These are phyloP conservation scores for Parachaetomium inaequale DNA, from an alignment of 495 filamentous ascomycete species.

Conservation along the genomic window DNA sequence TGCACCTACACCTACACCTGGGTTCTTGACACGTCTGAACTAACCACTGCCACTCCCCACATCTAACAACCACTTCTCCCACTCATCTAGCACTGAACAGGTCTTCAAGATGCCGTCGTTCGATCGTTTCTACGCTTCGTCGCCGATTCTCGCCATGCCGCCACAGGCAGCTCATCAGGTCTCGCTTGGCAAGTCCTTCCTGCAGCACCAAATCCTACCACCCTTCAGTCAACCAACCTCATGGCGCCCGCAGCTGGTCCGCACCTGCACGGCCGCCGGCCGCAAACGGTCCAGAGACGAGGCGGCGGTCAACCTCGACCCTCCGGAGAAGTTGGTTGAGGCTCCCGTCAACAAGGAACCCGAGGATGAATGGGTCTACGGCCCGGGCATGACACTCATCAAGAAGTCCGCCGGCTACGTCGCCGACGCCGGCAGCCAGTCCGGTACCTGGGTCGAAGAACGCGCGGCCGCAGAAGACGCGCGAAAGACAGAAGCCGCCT, in stretches of 20 bases:
- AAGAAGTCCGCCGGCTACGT: conserved; percentile 61
- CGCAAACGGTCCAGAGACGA: conserved; percentile 65
- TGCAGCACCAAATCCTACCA: conserved; percentile 40
- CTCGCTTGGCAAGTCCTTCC: conserved; percentile 42
- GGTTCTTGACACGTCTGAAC: conserved; percentile 19
- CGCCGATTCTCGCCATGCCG: conserved; percentile 51
- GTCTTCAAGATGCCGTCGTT: conserved; percentile 47
- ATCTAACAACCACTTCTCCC: conserved; percentile 23
- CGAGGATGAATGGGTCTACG: conserved; percentile 59
- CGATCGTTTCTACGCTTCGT: conserved; percentile 44
- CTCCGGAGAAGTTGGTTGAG: conserved; percentile 44
- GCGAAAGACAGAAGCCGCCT: conserved; percentile 39
- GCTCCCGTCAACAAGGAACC: conserved; percentile 45
- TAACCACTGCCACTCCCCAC: conserved; percentile 26
- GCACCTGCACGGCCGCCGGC: conserved; percentile 41
- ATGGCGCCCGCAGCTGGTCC: conserved; percentile 28
- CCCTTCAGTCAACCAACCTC: conserved; percentile 40
- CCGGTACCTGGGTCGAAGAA: conserved; percentile 77
- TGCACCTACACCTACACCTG: conserved; percentile 14
- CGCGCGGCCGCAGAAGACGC: conserved; percentile 47
- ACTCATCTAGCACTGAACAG: conserved; percentile 36
- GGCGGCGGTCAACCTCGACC: conserved; percentile 55
- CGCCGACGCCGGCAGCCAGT: conserved; percentile 66
- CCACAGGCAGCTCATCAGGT: conserved; percentile 45
- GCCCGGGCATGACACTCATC: conserved; percentile 72